Conservation (phyloP, 345 rosid species). For the Dimocarpus longan region DNA sequence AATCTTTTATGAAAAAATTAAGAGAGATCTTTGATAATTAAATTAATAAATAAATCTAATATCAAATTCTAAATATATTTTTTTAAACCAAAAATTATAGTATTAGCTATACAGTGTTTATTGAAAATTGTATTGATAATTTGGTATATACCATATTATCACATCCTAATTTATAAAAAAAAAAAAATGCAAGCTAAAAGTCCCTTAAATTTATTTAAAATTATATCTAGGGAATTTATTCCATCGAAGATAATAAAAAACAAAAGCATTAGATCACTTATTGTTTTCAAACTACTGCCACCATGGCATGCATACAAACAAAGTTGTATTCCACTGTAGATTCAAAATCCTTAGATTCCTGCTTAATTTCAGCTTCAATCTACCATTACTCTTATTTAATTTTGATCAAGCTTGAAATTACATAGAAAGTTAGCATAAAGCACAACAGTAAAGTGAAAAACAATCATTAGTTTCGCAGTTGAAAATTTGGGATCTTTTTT, state of each 20-base stretch:
- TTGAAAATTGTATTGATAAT: no score
- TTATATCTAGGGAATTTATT: neutral
- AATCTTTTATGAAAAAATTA: no score
- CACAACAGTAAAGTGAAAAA: neutral
- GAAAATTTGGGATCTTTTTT: neutral
- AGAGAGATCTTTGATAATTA: no score
- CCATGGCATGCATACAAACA: neutral
- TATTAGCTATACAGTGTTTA: no score
- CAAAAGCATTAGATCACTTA: neutral
- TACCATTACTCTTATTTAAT: neutral
- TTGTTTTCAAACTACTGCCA: neutral
- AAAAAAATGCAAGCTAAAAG: no score
- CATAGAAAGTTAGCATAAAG: neutral
- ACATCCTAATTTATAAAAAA: no score
- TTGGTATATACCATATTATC: no score
- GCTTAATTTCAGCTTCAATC: slow-evolving; percentile 13
- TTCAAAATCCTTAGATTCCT: slow-evolving; percentile 10
- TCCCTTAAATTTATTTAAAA: neutral
- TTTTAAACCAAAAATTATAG: no score
- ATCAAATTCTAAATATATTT: no score
- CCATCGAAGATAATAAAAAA: no score
- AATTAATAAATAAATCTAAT: no score
- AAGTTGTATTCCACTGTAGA: slow-evolving; percentile 3
- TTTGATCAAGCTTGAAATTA: neutral
- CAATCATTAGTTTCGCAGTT: slow-evolving; percentile 19